Evolutionary conservation across 148 eudicot species (phyloP), one percentile per base, ranked within the genome.

Genomic region (Cornus kousa): DNA sequence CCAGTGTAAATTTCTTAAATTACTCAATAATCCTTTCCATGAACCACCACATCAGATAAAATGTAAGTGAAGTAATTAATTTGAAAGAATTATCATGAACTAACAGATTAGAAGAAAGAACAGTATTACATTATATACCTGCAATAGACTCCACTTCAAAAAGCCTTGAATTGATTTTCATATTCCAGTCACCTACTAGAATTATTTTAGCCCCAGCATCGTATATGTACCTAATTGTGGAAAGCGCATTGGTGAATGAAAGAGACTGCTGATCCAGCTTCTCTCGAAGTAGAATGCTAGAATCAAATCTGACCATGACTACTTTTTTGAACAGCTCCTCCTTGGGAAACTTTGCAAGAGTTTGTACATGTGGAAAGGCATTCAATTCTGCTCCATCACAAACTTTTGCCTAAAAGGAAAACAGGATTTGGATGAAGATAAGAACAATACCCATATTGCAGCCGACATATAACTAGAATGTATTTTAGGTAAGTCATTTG

Each of bases 251-350:
- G 75, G 32, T 74, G 78, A 81, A 55, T 67, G 79, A 67, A 33
- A 77, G 73, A 82, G 79, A 73, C 66, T 76, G 74, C 77, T 71
- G 80, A 68, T 81, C 82, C 81, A 80, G 75, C 33, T 75, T 76
- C 78, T 80, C 78, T 33, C 48, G 76, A 72, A 91, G 83, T 70
- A 94, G 55, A 74, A 89, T 82, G 74, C 84, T 72, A n/a, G 90
- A 83, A 87, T 94, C 97, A 82, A 92, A 89, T 85, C 98, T 88
- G 79, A 91, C 92, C 91, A 94, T 66, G 77, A 91, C 91, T 67
- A 85, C 86, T 79, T 94, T 94, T 80, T 84, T 82, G 23, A 60
- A 60, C 50, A 94, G 88, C 75, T 92, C 91, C 67, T 92, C 86
- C 68, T 72, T 74, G 28, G 93, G 95, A 76, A 89, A 91, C 43